phyloP scores from a whole-genome alignment of 2,329 filamentous ascomycete genomes.

The Tolypocladium sp. region DNA sequence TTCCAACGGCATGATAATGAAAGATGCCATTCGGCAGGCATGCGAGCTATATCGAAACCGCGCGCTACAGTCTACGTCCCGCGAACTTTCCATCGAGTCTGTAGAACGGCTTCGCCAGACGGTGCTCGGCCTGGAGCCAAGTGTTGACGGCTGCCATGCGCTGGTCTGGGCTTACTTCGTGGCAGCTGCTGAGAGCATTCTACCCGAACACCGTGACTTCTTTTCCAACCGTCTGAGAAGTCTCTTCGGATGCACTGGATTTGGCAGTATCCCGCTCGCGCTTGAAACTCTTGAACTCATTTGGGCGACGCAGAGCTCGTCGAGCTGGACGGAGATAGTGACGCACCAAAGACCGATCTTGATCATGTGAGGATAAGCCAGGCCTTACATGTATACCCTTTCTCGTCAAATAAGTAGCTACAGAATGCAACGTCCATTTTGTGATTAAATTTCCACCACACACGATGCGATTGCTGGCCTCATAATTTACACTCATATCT shows the following conservation, averaged over 20 bases:
- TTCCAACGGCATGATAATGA: slow-evolving; percentile 11
- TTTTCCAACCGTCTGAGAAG: slow-evolving; percentile 19
- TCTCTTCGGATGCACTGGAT: slow-evolving; percentile 21
- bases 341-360: slow-evolving; percentile 16
- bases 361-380: slow-evolving; percentile 13
- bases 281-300: slow-evolving; percentile 21
- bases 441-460: no score
- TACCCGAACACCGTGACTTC: slow-evolving; percentile 23
- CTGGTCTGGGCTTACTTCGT: slow-evolving; percentile 32
- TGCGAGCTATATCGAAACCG: slow-evolving; percentile 16
- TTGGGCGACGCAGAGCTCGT: slow-evolving; percentile 17
- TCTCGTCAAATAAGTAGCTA: no score
- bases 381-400: no score
- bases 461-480: no score
- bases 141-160: slow-evolving; percentile 22
- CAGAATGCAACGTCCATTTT: no score
- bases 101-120: slow-evolving; percentile 22
- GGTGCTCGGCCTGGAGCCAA: slow-evolving; percentile 15
- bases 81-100: slow-evolving; percentile 14
- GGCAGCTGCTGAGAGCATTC: slow-evolving; percentile 26
- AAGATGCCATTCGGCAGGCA: slow-evolving; percentile 14
- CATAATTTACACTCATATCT: not conserved
- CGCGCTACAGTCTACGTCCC: slow-evolving; percentile 3
- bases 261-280: slow-evolving; percentile 27
- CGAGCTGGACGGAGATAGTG: slow-evolving; percentile 19